A percentile compares a stretch with the other conserved stretches of the same genome.
Evolutionary conservation across 2,329 filamentous ascomycete genomes (phyloP).

Genomic region (Botrytis hyacinthi): DNA sequence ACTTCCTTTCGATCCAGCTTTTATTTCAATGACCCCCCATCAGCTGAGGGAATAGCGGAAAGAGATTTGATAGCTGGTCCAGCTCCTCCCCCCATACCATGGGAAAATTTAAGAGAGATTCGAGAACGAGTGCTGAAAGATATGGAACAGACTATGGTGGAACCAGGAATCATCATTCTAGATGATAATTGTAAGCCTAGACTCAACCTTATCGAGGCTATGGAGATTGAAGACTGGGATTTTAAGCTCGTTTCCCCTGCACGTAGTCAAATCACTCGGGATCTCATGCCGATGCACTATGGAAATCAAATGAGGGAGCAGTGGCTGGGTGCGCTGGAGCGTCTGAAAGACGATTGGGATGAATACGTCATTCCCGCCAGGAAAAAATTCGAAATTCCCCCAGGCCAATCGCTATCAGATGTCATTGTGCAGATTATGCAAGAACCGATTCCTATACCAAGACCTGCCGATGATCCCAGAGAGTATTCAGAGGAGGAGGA

Average conservation of each 20-base stretch:
- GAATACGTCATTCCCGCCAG: not conserved
- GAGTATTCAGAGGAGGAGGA: not conserved
- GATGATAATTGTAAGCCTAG: not conserved
- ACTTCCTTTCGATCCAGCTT: not conserved
- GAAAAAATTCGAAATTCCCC: not conserved
- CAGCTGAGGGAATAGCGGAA: not conserved
- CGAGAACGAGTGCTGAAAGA: not conserved
- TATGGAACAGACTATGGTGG: not conserved
- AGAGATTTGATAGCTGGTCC: not conserved
- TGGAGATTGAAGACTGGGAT: not conserved
- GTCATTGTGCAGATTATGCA: not conserved
- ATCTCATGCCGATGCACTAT: not conserved
- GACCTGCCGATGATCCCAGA: not conserved
- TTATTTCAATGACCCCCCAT: not conserved
- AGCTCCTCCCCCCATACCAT: not conserved
- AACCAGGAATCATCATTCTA: not conserved
- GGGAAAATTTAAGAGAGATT: not conserved
- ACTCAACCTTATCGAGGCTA: not conserved
- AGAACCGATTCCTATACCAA: not conserved
- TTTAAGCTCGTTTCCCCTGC: not conserved
- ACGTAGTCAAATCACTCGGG: not conserved
- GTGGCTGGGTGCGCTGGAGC: not conserved
- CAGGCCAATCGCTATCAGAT: not conserved
- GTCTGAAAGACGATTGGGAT: not conserved
- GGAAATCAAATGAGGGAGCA: not conserved